Conservation (phyloP, 1,139 yeast species). For the Protomyces inundatus region DNA sequence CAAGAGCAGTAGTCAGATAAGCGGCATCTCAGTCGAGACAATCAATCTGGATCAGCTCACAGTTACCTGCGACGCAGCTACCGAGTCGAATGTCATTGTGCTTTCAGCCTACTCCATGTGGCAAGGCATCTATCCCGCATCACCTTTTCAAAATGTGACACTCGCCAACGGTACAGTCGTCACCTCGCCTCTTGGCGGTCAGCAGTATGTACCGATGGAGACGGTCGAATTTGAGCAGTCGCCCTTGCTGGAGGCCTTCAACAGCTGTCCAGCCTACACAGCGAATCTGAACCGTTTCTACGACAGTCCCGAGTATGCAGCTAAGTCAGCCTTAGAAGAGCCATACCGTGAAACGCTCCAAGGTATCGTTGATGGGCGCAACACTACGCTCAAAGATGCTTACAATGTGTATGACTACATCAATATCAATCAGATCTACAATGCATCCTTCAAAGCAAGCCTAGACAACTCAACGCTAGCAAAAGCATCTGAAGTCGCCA, state of each 20-base stretch:
- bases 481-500: slow-evolving; percentile 12
- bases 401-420: slow-evolving; percentile 24
- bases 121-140: slow-evolving; percentile 24
- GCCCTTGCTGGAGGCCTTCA: slow-evolving; percentile 22
- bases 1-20: not conserved
- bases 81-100: slow-evolving; percentile 20
- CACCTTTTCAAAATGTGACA: slow-evolving; percentile 8
- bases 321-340: not conserved
- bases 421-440: slow-evolving; percentile 22
- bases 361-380: slow-evolving; percentile 2
- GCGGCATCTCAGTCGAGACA: slow-evolving; percentile 17
- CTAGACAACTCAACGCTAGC: slow-evolving; percentile 5
- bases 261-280: slow-evolving; percentile 15
- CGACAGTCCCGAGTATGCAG: slow-evolving; percentile 4
- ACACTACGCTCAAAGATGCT: slow-evolving; percentile 19
- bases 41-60: slow-evolving; percentile 11
- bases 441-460: slow-evolving; percentile 3
- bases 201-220: slow-evolving; percentile 20
- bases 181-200: slow-evolving; percentile 19
- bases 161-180: slow-evolving; percentile 23
- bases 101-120: slow-evolving; percentile 23
- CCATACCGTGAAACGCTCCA: not conserved
- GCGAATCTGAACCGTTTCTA: slow-evolving; percentile 3
- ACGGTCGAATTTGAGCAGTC: slow-evolving; percentile 21
- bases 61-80: slow-evolving; percentile 19